Evolutionary conservation across 2,329 filamentous ascomycete genomes (phyloP).

Genomic region (Zalaria sp.): DNA sequence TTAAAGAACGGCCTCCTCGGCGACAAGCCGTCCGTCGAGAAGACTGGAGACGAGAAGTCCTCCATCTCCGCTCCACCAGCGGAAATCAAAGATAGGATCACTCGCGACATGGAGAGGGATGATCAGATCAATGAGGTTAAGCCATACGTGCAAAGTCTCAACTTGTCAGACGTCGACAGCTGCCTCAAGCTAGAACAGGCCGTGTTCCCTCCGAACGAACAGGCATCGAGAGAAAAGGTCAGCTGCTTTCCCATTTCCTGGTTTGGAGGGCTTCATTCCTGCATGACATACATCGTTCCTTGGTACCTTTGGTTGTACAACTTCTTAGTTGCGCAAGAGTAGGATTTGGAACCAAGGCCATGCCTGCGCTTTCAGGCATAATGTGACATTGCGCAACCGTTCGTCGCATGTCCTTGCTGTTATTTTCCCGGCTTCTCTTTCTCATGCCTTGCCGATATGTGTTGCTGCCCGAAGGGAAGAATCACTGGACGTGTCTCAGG

Average conservation of each 20-base stretch:
- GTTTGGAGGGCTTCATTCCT: neutral
- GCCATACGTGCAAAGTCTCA: constrained; percentile 62
- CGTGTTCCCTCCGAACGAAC: constrained; percentile 43
- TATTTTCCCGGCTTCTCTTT: no score
- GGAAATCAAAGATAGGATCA: constrained; percentile 7
- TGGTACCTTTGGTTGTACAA: neutral
- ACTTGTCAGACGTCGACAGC: constrained; percentile 48
- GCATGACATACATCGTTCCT: constrained; percentile 5
- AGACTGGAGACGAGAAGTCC: constrained; percentile 10
- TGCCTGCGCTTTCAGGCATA: neutral
- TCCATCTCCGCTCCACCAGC: constrained; percentile 1
- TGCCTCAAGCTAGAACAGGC: constrained; percentile 44
- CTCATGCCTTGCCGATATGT: no score
- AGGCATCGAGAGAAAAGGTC: constrained; percentile 47
- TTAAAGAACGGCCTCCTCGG: constrained; percentile 18
- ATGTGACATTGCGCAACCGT: no score
- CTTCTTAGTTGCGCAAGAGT: neutral
- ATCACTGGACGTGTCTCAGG: no score
- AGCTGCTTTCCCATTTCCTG: constrained; percentile 9
- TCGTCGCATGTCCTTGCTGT: no score
- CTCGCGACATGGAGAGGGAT: constrained; percentile 17
- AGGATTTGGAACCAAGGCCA: neutral
- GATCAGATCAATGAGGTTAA: constrained; percentile 46
- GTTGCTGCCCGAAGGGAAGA: no score
- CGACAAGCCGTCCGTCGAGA: constrained; percentile 23